Evolutionary conservation across 2,329 filamentous ascomycete genomes (phyloP).

Genomic region (Epicoccum nigrum): DNA sequence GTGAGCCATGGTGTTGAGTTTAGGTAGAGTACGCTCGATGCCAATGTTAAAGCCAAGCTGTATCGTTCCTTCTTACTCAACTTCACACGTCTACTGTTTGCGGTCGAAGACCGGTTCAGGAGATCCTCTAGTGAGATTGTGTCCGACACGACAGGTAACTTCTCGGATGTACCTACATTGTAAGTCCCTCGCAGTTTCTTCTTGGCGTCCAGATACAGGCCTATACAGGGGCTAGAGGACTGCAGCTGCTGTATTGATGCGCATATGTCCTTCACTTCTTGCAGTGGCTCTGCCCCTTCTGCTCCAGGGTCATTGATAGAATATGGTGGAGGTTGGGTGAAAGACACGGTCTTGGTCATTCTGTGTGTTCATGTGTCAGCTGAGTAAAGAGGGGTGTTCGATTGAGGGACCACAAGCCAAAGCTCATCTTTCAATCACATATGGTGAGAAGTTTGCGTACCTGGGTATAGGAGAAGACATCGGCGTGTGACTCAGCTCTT

Average conservation of each 20-base stretch:
- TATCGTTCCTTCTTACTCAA: constrained; percentile 46
- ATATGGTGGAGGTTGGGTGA: constrained; percentile 42
- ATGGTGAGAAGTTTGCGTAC: constrained; percentile 10
- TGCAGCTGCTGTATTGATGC: constrained; percentile 41
- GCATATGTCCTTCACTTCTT: constrained; percentile 46
- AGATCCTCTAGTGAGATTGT: constrained; percentile 42
- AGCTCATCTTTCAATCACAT: not conserved
- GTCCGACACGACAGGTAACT: constrained; percentile 19
- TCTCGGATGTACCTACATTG: constrained; percentile 26
- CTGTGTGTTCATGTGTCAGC: constrained; percentile 19
- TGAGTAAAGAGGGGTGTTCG: not conserved
- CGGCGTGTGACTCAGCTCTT: constrained; percentile 17
- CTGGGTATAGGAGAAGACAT: constrained; percentile 27
- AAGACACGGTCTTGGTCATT: constrained; percentile 44
- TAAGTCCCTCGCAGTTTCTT: constrained; percentile 40
- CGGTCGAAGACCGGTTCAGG: constrained; percentile 30
- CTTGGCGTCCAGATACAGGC: constrained; percentile 42
- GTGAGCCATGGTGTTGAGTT: constrained; percentile 47
- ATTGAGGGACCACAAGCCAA: not conserved
- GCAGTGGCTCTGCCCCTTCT: constrained; percentile 15
- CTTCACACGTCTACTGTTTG: constrained; percentile 35
- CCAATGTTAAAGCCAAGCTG: constrained; percentile 44
- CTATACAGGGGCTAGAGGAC: constrained; percentile 35
- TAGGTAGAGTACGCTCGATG: constrained; percentile 45
- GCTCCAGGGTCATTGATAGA: constrained; percentile 31